Conservation (phyloP, 2,329 filamentous ascomycete species). For the Penicillium digitatum region DNA sequence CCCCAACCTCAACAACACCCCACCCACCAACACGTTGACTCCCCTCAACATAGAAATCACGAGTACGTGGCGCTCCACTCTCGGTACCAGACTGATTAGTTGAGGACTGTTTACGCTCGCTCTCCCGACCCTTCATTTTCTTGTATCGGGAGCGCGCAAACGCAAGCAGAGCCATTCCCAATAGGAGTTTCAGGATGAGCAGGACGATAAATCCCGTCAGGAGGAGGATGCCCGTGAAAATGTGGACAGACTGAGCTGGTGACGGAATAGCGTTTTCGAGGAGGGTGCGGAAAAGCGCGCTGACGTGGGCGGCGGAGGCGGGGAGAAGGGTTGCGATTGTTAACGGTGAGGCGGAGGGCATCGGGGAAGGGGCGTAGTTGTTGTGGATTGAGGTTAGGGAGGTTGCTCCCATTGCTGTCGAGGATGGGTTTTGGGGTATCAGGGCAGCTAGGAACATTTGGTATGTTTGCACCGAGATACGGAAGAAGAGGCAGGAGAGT, state of each 20-base stretch:
- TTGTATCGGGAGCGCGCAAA: conserved; percentile 76
- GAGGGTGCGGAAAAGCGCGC: conserved; percentile 37
- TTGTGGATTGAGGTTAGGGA: conserved; percentile 44
- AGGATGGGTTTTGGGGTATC: conserved; percentile 65
- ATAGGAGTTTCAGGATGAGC: conserved; percentile 74
- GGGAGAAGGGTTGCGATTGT: conserved; percentile 52
- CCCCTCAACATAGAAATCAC: conserved; percentile 61
- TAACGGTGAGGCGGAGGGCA: conserved; percentile 62
- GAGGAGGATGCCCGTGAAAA: conserved; percentile 73
- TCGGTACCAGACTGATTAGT: conserved; percentile 2
- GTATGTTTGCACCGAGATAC: conserved; percentile 91
- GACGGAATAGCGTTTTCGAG: conserved; percentile 44
- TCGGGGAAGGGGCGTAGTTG: conserved; percentile 57
- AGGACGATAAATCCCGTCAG: conserved; percentile 80
- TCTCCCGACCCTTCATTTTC: conserved; percentile 70
- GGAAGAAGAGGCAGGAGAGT: conserved; percentile 87
- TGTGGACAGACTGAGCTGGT: conserved; percentile 40
- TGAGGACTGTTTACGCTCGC: conserved; percentile 7
- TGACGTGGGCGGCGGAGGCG: conserved; percentile 51
- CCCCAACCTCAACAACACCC: conserved; percentile 81
- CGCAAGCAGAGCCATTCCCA: conserved; percentile 81
- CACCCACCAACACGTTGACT: conserved; percentile 75
- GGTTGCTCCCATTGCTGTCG: conserved; percentile 33
- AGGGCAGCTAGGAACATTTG: conserved; percentile 95
- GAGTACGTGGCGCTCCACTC: conserved; percentile 20